Conservation (phyloP, 2,329 filamentous ascomycete species). For the Phoma sp. region DNA sequence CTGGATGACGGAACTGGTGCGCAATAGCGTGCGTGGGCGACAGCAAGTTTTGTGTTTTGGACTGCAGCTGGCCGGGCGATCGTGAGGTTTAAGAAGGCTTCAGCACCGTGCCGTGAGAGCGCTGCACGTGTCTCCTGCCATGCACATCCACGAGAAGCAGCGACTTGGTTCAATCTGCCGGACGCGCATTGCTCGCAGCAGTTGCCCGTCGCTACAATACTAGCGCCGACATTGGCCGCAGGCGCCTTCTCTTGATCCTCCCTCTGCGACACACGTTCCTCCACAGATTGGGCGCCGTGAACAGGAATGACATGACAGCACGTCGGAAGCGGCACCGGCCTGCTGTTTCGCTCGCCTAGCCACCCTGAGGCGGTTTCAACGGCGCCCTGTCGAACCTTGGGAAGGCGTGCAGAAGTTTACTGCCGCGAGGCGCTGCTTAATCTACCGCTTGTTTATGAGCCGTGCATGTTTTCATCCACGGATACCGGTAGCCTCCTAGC, state of each 20-base stretch:
- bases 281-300: slow-evolving; percentile 14
- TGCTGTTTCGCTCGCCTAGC: slow-evolving; percentile 7
- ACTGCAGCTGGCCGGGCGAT: background rate
- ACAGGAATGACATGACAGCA: slow-evolving; percentile 17
- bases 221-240: slow-evolving; percentile 21
- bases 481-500: slow-evolving; percentile 1
- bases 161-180: slow-evolving; percentile 7
- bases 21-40: slow-evolving; percentile 2
- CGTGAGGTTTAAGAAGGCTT: background rate
- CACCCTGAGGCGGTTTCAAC: slow-evolving; percentile 4
- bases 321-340: slow-evolving; percentile 2
- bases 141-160: slow-evolving; percentile 12
- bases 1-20: slow-evolving; percentile 5
- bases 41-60: background rate
- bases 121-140: slow-evolving; percentile 14
- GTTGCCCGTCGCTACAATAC: slow-evolving; percentile 9
- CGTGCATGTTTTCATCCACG: slow-evolving; percentile 5
- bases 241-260: slow-evolving; percentile 5
- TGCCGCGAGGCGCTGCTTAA: slow-evolving; percentile 1
- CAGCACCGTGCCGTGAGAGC: slow-evolving; percentile 4
- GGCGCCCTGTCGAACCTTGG: slow-evolving; percentile 8
- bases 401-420: slow-evolving; percentile 10
- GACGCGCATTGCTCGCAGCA: slow-evolving; percentile 6
- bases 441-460: background rate
- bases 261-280: slow-evolving; percentile 8